phyloP scores from a whole-genome alignment of 163 green algal genomes.

The Trebouxiophyceae sp. region DNA sequence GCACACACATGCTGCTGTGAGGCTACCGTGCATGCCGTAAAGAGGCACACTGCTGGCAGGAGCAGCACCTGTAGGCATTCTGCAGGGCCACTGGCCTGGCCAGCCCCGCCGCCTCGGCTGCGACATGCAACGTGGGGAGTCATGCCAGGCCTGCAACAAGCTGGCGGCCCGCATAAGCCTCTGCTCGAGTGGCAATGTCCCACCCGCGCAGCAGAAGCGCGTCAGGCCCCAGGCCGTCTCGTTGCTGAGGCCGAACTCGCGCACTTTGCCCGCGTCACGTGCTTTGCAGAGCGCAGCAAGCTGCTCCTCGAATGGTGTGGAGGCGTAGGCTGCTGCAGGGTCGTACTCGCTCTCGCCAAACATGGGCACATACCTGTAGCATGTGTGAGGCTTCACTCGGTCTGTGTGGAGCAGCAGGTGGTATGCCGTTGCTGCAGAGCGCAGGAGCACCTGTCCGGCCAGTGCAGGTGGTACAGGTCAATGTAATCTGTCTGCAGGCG shows the following conservation, averaged over 20 bases:
- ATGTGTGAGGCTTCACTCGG: too few relatives aligned
- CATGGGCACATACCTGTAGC: conserved; percentile 89
- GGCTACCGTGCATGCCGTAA: too few relatives aligned
- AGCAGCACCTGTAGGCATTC: conserved; percentile 72
- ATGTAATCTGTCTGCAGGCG: conserved; percentile 76
- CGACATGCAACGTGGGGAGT: too few relatives aligned
- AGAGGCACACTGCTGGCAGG: too few relatives aligned
- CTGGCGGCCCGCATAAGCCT: too few relatives aligned
- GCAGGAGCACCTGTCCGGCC: conserved; percentile 60
- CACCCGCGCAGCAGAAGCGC: conserved; percentile 28
- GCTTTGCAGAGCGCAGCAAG: conserved; percentile 26
- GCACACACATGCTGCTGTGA: not conserved
- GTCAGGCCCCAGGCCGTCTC: conserved; percentile 85
- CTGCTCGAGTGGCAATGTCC: too few relatives aligned
- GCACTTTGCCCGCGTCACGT: conserved; percentile 66
- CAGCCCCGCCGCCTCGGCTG: too few relatives aligned
- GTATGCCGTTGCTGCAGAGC: not conserved
- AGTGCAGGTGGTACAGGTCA: conserved; percentile 82
- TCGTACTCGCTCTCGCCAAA: conserved; percentile 88
- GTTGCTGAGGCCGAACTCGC: conserved; percentile 83
- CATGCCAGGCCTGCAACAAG: too few relatives aligned
- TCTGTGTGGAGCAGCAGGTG: not conserved
- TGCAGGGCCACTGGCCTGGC: conserved; percentile 63
- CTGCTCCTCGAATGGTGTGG: conserved; percentile 77
- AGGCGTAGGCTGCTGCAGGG: conserved; percentile 28